phyloP scores from a whole-genome alignment of 2,329 filamentous ascomycete species.

The Pseudogymnoascus pannorum region DNA sequence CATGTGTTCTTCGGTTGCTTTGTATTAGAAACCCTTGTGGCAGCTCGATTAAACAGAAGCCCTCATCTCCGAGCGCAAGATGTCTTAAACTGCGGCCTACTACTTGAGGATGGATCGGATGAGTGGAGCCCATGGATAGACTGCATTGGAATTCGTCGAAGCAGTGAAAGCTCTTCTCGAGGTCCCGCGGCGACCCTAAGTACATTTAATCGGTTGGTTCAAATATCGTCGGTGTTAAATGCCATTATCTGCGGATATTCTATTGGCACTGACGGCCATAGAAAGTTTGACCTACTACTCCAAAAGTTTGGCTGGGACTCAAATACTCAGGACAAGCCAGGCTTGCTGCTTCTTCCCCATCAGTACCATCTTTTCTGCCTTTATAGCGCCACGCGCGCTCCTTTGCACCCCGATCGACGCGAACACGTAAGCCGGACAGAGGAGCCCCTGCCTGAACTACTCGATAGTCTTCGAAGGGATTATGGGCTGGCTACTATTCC shows the following conservation, averaged over 20 bases:
- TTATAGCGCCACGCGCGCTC: constrained; percentile 23
- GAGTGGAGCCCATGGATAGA: constrained; percentile 69
- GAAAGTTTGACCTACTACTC: background rate
- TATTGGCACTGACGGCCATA: constrained; percentile 12
- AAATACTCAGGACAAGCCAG: background rate
- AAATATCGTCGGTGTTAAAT: constrained; percentile 26
- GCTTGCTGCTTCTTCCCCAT: constrained; percentile 22
- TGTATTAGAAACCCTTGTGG: constrained; percentile 53
- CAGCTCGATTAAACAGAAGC: constrained; percentile 42
- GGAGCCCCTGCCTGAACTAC: background rate
- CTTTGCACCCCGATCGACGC: background rate
- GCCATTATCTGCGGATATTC: constrained; percentile 18
- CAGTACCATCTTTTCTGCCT: constrained; percentile 26
- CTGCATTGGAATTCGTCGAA: constrained; percentile 33
- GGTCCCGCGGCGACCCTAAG: constrained; percentile 29
- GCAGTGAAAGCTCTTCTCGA: constrained; percentile 18
- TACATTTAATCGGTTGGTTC: constrained; percentile 28
- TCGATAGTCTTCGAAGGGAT: background rate
- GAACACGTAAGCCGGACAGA: background rate
- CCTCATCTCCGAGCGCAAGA: constrained; percentile 44
- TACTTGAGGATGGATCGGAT: constrained; percentile 61
- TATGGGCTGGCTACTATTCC: background rate
- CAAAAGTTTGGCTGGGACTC: background rate
- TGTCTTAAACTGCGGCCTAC: constrained; percentile 34
- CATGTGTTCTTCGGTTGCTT: constrained; percentile 51